phyloP scores from a whole-genome alignment of 2,329 filamentous ascomycete genomes.

The Lachnellula occidentalis region DNA sequence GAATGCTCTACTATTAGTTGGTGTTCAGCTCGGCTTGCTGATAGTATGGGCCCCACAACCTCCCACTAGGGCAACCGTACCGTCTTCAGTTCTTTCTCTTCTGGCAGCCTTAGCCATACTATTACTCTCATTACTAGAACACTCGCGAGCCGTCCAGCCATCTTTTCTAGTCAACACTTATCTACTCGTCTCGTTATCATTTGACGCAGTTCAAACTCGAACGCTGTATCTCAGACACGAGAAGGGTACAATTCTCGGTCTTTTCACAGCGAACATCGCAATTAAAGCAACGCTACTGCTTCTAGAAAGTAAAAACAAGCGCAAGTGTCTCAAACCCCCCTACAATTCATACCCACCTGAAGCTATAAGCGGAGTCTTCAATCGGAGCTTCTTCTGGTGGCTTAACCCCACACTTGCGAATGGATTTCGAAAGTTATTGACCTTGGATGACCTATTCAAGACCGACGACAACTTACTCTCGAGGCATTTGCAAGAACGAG shows the following conservation, averaged over 20 bases:
- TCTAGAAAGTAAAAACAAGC: slow-evolving; percentile 21
- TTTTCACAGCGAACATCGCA: slow-evolving; percentile 15
- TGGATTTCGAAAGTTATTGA: slow-evolving; percentile 30
- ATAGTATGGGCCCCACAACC: slow-evolving; percentile 11
- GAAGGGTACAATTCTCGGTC: slow-evolving; percentile 6
- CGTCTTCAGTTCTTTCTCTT: slow-evolving; percentile 7
- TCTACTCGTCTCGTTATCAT: slow-evolving; percentile 10
- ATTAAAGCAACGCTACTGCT: slow-evolving; percentile 19
- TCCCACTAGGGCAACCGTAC: slow-evolving; percentile 21
- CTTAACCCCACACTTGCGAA: slow-evolving; percentile 31
- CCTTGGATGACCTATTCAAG: slow-evolving; percentile 27
- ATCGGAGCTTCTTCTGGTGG: slow-evolving; percentile 34
- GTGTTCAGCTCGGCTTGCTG: slow-evolving; percentile 13
- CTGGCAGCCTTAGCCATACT: slow-evolving; percentile 8
- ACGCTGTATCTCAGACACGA: slow-evolving; percentile 24
- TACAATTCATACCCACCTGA: slow-evolving; percentile 24
- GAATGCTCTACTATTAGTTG: slow-evolving; percentile 2
- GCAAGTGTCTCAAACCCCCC: slow-evolving; percentile 7
- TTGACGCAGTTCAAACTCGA: slow-evolving; percentile 18
- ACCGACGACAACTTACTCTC: slow-evolving; percentile 15
- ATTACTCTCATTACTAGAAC: slow-evolving; percentile 11
- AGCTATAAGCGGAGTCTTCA: slow-evolving; percentile 31
- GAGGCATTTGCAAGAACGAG: slow-evolving; percentile 2
- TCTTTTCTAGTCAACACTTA: slow-evolving; percentile 15
- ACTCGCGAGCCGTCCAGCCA: slow-evolving; percentile 12